Percentiles rank a stretch among this genome's conserved stretches.
phyloP scores from a whole-genome alignment of 495 filamentous ascomycete genomes.

The Xylaria scruposa region DNA sequence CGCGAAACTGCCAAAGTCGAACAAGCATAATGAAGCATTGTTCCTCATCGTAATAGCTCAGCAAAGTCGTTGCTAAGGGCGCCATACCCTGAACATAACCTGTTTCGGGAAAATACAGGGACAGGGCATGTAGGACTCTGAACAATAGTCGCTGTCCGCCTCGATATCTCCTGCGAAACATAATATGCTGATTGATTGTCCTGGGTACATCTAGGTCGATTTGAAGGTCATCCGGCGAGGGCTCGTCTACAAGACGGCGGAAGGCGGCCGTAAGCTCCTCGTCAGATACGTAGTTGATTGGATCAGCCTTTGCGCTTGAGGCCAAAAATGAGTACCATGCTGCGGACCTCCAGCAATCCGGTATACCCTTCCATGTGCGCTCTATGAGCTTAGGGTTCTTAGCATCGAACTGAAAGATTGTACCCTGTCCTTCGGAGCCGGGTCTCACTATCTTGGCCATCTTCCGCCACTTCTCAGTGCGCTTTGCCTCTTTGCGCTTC shows the following conservation, averaged over 20 bases:
- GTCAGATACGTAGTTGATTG: slow-evolving; percentile 64
- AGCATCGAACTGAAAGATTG: slow-evolving; percentile 88
- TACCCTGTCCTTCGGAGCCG: slow-evolving; percentile 71
- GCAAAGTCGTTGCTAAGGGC: slow-evolving; percentile 85
- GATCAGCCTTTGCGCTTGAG: slow-evolving; percentile 73
- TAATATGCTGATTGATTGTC: slow-evolving; percentile 94
- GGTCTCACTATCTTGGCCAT: slow-evolving; percentile 79
- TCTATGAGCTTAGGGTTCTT: slow-evolving; percentile 85
- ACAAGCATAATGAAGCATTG: slow-evolving; percentile 94
- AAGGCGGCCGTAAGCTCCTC: slow-evolving; percentile 73
- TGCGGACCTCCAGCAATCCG: slow-evolving; percentile 90
- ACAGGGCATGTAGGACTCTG: slow-evolving; percentile 88
- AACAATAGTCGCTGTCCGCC: slow-evolving; percentile 92
- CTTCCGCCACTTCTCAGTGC: slow-evolving; percentile 95
- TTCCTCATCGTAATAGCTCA: slow-evolving; percentile 98
- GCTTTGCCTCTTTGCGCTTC: slow-evolving; percentile 79
- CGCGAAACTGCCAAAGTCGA: slow-evolving; percentile 86
- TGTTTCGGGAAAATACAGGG: slow-evolving; percentile 86
- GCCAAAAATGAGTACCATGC: slow-evolving; percentile 95
- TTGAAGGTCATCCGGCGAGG: slow-evolving; percentile 90
- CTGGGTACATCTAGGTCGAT: slow-evolving; percentile 97
- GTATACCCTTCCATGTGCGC: slow-evolving; percentile 97
- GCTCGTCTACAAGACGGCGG: slow-evolving; percentile 70
- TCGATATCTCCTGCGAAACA: slow-evolving; percentile 93
- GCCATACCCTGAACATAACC: slow-evolving; percentile 99